Conservation (phyloP, 225 moss, liverwort and hornwort genomes). For the Takakia lepidozioides region DNA sequence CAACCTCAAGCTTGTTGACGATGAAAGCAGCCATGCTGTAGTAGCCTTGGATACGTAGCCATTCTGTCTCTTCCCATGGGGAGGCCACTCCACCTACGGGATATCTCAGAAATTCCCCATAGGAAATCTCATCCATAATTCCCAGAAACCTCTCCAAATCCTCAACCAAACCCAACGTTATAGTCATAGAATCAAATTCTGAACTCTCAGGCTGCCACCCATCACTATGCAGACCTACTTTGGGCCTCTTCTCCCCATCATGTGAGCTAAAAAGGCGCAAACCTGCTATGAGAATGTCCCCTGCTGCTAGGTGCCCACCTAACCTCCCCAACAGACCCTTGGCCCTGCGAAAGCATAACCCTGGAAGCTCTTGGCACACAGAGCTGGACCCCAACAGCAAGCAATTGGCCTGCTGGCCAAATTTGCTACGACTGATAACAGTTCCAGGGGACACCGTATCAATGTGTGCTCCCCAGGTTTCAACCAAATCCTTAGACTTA, state of each 20-base stretch:
- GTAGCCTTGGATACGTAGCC: constrained; percentile 78
- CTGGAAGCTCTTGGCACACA: constrained; percentile 27
- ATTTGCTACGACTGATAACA: no score
- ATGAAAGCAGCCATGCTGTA: constrained; percentile 75
- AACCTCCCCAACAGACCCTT: constrained; percentile 64
- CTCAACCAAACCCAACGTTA: constrained; percentile 33
- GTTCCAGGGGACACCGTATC: no score
- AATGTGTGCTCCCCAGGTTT: no score
- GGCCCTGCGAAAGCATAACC: constrained; percentile 64
- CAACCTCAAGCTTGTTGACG: constrained; percentile 81
- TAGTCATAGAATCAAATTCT: constrained; percentile 42
- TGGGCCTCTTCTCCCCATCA: constrained; percentile 52
- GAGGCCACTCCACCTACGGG: constrained; percentile 44
- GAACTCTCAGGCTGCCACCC: constrained; percentile 13
- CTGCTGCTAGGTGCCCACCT: constrained; percentile 38
- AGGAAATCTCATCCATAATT: constrained; percentile 67
- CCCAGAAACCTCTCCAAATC: constrained; percentile 46
- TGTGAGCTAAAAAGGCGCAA: constrained; percentile 62
- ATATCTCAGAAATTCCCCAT: constrained; percentile 58
- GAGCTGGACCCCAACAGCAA: no score
- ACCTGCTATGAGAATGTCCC: constrained; percentile 33
- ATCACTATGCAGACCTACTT: no score
- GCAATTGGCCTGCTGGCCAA: no score
- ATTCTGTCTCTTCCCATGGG: constrained; percentile 78
- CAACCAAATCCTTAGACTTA: no score